Conservation (phyloP, 768 basidiomycete species). For the Suillus weaverae region DNA sequence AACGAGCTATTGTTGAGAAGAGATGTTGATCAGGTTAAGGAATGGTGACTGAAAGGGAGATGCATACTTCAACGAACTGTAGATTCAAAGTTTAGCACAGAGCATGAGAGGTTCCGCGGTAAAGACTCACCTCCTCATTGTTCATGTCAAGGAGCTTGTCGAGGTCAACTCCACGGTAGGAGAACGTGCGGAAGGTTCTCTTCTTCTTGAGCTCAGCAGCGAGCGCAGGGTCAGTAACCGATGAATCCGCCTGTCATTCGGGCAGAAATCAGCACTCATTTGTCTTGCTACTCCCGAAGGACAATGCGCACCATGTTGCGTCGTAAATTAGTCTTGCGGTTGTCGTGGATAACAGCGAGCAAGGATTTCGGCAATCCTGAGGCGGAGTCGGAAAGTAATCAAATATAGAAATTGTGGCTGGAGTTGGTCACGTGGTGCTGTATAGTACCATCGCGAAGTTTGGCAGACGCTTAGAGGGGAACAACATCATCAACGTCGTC, state of each 20-base stretch:
- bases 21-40: background rate
- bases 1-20: slow-evolving; percentile 65
- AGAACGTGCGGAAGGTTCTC: slow-evolving; percentile 98
- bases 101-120: background rate
- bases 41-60: slow-evolving; percentile 11
- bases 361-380: slow-evolving; percentile 11
- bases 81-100: slow-evolving; percentile 6
- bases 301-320: slow-evolving; percentile 33
- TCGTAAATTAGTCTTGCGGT: slow-evolving; percentile 27
- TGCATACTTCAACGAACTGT: slow-evolving; percentile 78
- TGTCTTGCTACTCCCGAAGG: background rate
- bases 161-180: slow-evolving; percentile 97
- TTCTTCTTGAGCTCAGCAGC: slow-evolving; percentile 99
- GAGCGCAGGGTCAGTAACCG: slow-evolving; percentile 85
- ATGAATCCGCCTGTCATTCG: slow-evolving; percentile 67
- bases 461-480: slow-evolving; percentile 15
- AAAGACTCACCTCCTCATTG: slow-evolving; percentile 82
- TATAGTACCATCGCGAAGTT: slow-evolving; percentile 47
- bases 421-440: slow-evolving; percentile 52
- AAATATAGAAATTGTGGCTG: slow-evolving; percentile 42
- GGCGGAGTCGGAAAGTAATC: slow-evolving; percentile 26
- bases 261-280: slow-evolving; percentile 3
- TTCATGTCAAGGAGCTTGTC: slow-evolving; percentile 95
- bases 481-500: slow-evolving; percentile 42
- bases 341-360: slow-evolving; percentile 24